Evolutionary conservation across 1,284 basidiomycete genomes (phyloP).

Genomic region (Apiotrichum laibachii): DNA sequence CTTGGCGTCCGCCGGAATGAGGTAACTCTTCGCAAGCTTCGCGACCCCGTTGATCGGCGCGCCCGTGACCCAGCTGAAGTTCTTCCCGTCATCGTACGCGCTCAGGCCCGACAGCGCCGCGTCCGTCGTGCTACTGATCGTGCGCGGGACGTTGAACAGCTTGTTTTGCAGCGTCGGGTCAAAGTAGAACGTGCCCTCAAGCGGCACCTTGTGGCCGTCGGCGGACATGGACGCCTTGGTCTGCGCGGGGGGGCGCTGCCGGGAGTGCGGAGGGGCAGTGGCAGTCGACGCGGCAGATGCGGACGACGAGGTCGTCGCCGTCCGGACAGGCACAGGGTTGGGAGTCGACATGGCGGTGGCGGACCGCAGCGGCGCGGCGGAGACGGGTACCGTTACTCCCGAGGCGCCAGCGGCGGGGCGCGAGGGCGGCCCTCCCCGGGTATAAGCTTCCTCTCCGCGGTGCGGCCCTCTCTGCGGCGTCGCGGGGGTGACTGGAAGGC

Average conservation of each 20-base stretch:
- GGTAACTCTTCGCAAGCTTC: slow-evolving; percentile 33
- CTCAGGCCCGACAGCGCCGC: slow-evolving; percentile 28
- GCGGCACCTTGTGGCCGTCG: slow-evolving; percentile 25
- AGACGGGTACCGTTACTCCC: no score
- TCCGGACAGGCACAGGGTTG: no score
- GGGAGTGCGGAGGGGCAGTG: background rate
- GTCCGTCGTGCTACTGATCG: slow-evolving; percentile 33
- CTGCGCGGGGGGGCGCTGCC: slow-evolving; percentile 10
- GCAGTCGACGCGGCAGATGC: background rate
- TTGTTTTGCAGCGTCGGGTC: slow-evolving; percentile 36
- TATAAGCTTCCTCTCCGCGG: no score
- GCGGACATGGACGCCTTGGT: slow-evolving; percentile 5
- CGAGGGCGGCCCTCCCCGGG: no score
- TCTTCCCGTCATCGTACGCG: slow-evolving; percentile 14
- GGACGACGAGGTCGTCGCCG: background rate
- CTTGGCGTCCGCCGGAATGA: slow-evolving; percentile 36
- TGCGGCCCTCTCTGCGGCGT: no score
- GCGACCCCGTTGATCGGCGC: slow-evolving; percentile 45
- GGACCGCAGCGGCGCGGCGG: no score
- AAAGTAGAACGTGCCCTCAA: slow-evolving; percentile 39
- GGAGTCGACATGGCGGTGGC: no score
- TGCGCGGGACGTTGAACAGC: slow-evolving; percentile 31
- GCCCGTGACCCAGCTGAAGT: slow-evolving; percentile 33
- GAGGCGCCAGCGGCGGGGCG: no score
- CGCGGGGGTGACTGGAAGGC: no score